Evolutionary conservation across 2,329 filamentous ascomycete genomes (phyloP), one percentile per base, ranked within the genome.

Genomic region (Amauroascus niger): DNA sequence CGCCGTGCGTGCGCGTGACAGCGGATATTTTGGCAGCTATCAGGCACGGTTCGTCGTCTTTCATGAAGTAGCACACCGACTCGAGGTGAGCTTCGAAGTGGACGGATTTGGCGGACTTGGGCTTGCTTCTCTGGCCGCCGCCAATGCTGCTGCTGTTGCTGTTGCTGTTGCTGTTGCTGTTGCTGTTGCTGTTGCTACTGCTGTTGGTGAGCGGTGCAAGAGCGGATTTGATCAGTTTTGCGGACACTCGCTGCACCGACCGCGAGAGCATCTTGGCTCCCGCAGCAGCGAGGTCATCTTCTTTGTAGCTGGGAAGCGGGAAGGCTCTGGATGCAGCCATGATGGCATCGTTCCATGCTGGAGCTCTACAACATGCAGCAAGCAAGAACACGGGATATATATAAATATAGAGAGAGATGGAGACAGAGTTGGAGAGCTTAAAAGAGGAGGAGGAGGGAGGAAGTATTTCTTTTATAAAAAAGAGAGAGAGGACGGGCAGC

Each of bases 61-160:
- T 53, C 32, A 41, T 47, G 14, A 53, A 53, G 37, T 53, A 53
- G 18, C 41, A 47, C 20, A 53, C 51, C 2, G 51, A 53, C 14
- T 53, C 51, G 16, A 53, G 51, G 33, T 41, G 51, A 14, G 51
- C 43, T 43, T 53, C 51, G 28, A 53, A 53, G 16, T 53, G 51
- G 11, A 53, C 51, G 22, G 51, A 53, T n/a, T 53, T 53, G 8
- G 51, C 22, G 7, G 51, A 33, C 18, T 53, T 53, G 6, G 43
- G 13, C 33, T 33, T 53, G n/a, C 3, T 22, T n/a, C 20, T 47
- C 20, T 45, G 40, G 28, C 16, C 20, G 26, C 35, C 47, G 9
- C 18, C 49, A 20, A 37, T n/a, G n/a, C n/a, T n/a, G n/a, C n/a
- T n/a, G n/a, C n/a, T n/a, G n/a, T n/a, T n/a, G n/a, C n/a, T n/a